Evolutionary conservation across 2,329 filamentous ascomycete genomes (phyloP), one percentile per base, ranked within the genome.

Genomic region (Periconia sp.): DNA sequence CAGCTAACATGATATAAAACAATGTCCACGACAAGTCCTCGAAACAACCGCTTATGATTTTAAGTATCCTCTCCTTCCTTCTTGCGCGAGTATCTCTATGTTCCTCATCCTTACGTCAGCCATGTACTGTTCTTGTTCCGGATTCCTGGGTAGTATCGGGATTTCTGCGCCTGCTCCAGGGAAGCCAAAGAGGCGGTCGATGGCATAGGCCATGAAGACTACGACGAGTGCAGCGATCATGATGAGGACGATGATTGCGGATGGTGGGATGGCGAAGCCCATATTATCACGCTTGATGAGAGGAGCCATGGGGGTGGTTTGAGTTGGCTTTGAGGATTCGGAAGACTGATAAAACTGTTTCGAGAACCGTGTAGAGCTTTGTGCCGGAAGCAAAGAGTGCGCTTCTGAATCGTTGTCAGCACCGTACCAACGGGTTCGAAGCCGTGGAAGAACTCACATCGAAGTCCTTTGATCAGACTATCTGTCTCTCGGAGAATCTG

Each of bases 81-180:
- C 48, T 9, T 29, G 36, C 13, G 50, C 52, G 29, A 61, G 18
- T 0, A n/a, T 22, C 1, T 50, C 34, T 37, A 56, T 38, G 24
- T 59, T 60, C 31, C 50, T 32, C 0, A 43, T 25, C 21, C 52
- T 32, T 10, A 61, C 57, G 25, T 55, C 55, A 3, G 53, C 45
- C 58, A 61, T 61, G 19, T 61, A 61, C 11, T 50, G 43, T 13
- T 45, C 45, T 28, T 61, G 58, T n/a, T 48, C 53, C 4, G 15
- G 28, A 1, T 39, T 43, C 12, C 44, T 30, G 0, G 40, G 46
- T 36, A 49, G 56, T n/a, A n/a, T n/a, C n/a, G n/a, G n/a, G 32
- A 58, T 30, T 1, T 36, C 39, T 13, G 55, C 52, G 3, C 17
- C 33, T 13, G 46, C 38, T 7, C 22, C 4, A 11, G 19, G 28